phyloP scores from a whole-genome alignment of 2,329 filamentous ascomycete genomes.

The Westerdykella aurantiaca region DNA sequence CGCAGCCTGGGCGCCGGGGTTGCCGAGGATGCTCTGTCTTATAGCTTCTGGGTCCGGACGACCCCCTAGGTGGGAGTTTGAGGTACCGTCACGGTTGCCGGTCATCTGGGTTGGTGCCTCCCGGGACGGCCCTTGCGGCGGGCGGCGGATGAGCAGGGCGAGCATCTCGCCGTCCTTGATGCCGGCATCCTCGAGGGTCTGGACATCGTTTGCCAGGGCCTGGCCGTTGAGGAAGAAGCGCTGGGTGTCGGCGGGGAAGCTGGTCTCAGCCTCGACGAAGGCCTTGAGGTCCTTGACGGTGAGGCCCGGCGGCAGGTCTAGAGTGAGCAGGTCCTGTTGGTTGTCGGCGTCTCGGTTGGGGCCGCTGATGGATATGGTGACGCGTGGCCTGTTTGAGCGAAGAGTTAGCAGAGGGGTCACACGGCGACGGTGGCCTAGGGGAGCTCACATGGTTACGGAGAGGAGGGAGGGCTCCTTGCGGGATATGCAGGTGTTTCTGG shows the following conservation, averaged over 20 bases:
- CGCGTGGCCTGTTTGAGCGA: slow-evolving; percentile 58
- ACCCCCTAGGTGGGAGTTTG: too few relatives aligned
- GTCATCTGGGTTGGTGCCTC: neutral
- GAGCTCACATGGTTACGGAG: slow-evolving; percentile 29
- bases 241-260: slow-evolving; percentile 65
- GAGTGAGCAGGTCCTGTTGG: slow-evolving; percentile 65
- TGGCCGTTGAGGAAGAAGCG: slow-evolving; percentile 87
- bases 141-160: slow-evolving; percentile 64
- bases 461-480: slow-evolving; percentile 26
- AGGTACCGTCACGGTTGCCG: too few relatives aligned
- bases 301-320: slow-evolving; percentile 78
- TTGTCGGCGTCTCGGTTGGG: slow-evolving; percentile 58
- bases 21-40: slow-evolving; percentile 74
- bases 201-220: slow-evolving; percentile 67
- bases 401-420: slow-evolving; percentile 27
- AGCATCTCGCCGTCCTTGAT: slow-evolving; percentile 90
- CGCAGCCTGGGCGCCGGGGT: slow-evolving; percentile 66
- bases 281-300: slow-evolving; percentile 80
- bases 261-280: slow-evolving; percentile 78
- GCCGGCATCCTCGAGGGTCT: slow-evolving; percentile 74
- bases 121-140: slow-evolving; percentile 13
- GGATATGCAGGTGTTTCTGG: slow-evolving; percentile 30
- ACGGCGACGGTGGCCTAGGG: slow-evolving; percentile 28
- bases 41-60: slow-evolving; percentile 65
- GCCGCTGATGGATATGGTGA: slow-evolving; percentile 79